Evolutionary conservation across 768 basidiomycete species (phyloP).

Genomic region (Tylopilus balloui): DNA sequence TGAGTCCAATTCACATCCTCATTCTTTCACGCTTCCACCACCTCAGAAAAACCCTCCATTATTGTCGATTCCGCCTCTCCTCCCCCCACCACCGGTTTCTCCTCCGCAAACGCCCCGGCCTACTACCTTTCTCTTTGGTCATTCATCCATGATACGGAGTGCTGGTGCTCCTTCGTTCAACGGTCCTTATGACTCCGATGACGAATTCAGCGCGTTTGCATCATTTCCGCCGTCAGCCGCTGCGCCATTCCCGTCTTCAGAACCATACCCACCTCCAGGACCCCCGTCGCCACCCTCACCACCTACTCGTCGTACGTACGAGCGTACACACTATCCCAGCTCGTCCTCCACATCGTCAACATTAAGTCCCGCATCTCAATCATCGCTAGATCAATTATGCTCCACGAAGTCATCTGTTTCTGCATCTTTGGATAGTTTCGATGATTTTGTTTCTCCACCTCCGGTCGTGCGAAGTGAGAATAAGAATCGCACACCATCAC

Average conservation of each 20-base stretch:
- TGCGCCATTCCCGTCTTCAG: conserved; percentile 4
- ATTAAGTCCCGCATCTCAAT: conserved; percentile 22
- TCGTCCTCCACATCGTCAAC: conserved; percentile 27
- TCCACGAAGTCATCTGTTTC: conserved; percentile 22
- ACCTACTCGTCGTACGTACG: conserved; percentile 26
- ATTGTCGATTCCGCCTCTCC: conserved; percentile 27
- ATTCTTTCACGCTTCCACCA: conserved; percentile 22
- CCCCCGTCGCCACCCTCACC: conserved; percentile 27
- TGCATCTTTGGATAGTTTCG: conserved; percentile 42
- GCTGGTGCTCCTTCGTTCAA: conserved; percentile 6
- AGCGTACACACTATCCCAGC: conserved; percentile 20
- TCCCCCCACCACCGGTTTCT: conserved; percentile 30
- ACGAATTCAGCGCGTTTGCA: conserved; percentile 52
- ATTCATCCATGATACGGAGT: conserved; percentile 8
- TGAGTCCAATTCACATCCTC: conserved; percentile 15
- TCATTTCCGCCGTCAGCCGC: conserved; percentile 25
- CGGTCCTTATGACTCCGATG: conserved; percentile 32
- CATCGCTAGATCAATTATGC: conserved; percentile 17
- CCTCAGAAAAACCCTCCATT: conserved; percentile 21
- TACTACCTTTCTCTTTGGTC: not conserved
- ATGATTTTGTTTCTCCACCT: conserved; percentile 41
- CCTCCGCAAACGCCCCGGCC: conserved; percentile 33
- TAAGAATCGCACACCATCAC: conserved; percentile 42
- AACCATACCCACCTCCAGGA: conserved; percentile 10
- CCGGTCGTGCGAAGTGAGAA: not conserved